A percentile compares a stretch with the other conserved stretches of the same genome.
Conservation (phyloP, 1,284 basidiomycete species). For the Tilletia indica region DNA sequence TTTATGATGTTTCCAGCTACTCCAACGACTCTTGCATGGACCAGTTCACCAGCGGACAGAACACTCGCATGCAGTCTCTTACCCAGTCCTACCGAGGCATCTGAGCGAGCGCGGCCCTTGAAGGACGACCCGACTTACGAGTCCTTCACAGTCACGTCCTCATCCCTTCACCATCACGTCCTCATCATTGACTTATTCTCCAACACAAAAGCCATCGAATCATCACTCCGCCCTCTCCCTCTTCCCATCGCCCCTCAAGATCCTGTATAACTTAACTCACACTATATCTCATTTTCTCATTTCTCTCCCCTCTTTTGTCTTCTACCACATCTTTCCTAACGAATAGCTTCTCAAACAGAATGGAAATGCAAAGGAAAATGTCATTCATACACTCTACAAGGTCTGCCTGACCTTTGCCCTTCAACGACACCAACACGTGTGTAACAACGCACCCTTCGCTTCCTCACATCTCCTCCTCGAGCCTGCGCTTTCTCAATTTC, state of each 20-base stretch:
- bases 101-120: neutral
- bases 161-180: no score
- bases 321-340: no score
- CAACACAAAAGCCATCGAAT: neutral
- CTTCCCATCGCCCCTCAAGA: neutral
- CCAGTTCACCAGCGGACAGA: constrained; percentile 37
- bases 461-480: neutral
- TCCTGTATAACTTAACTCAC: neutral
- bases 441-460: neutral
- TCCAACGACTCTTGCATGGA: constrained; percentile 35
- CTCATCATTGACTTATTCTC: no score
- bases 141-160: no score
- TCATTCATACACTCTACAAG: neutral
- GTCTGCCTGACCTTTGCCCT: neutral
- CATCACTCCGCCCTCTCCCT: neutral
- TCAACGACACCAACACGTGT: no score
- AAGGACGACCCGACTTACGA: no score
- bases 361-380: no score
- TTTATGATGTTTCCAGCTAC: constrained; percentile 25
- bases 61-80: constrained; percentile 34
- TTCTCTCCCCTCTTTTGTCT: no score
- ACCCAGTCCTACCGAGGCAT: constrained; percentile 26
- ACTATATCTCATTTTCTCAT: no score
- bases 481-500: neutral
- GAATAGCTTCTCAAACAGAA: no score